Base-by-base conservation (phyloP, 2,329 filamentous ascomycete species). In the Bipolaris oryzae region DNA sequence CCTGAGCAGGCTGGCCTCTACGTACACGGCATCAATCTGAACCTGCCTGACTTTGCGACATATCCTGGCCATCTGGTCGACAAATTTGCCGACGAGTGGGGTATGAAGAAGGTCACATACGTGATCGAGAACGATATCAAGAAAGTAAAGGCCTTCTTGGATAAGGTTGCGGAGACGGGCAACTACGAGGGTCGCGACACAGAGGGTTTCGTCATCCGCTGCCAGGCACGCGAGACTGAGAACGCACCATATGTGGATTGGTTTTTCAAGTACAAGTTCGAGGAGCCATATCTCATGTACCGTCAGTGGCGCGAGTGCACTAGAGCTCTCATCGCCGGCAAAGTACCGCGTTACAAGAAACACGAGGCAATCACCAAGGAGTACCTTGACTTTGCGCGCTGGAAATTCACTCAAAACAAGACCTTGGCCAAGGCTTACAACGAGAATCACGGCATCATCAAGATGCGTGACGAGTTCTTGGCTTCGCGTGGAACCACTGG, bases 261-360 rank as follows among this genome's bases (percentile, higher is more conserved):
- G 95, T 99, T 99, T 78, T 99, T 99, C 87, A 99, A 99, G 78
- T 99, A 93, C 85, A 99, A 99, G 79, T 99, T 99, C 58, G 95
- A 99, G 72, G 95, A 99, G 78, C 95, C 95, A 0, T 99, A 99
- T 74, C 81, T 99, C 58, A 96, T 99, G 92, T 99, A 98, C 78
- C 88, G 95, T 21, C 95, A 99, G 79, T 99, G 95, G 95, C 88
- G 95, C 60, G 95, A 99, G 79, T 96, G 91, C 74, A 99, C 95
- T 39, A 98, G 96, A 76, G 85, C 91, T 5, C 78, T 98, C 55
- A 97, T 99, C 64, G 72, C 83, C 1, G 89, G 89, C 13, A 89
- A 86, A 66, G 78, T 85, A 37, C 91, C 93, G 10, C 89, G 84
- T 63, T 90, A 85, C 79, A 93, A 87, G 79, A 98, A 98, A 77